A percentile compares a stretch with the other conserved stretches of the same genome.
Conservation (phyloP, 2,329 filamentous ascomycete species). For the Stagonosporopsis vannaccii region DNA sequence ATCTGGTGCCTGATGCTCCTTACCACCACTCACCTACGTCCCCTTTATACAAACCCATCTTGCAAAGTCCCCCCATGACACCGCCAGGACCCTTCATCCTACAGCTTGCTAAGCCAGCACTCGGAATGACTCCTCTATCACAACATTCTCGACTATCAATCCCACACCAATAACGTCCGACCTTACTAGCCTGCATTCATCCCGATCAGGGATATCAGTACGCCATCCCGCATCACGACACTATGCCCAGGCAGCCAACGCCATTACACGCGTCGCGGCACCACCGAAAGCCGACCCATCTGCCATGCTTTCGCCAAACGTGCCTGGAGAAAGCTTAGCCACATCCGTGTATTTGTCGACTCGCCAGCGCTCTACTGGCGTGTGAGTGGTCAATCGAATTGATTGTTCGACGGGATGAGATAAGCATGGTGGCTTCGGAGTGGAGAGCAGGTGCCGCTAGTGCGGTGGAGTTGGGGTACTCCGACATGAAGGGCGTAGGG, state of each 20-base stretch:
- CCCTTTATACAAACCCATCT: not conserved
- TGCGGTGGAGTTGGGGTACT: not conserved
- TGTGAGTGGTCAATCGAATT: slow-evolving; percentile 2
- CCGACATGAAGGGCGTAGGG: slow-evolving; percentile 10
- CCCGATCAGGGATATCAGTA: not conserved
- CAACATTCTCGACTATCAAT: too few species aligned
- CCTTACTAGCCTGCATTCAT: not conserved
- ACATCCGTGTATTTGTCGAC: not conserved
- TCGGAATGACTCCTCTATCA: not conserved
- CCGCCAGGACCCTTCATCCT: not conserved
- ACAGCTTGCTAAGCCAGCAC: not conserved
- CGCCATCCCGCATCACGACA: not conserved
- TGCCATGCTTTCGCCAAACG: not conserved
- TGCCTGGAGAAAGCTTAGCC: slow-evolving; percentile 1
- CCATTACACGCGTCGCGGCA: not conserved
- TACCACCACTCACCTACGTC: not conserved
- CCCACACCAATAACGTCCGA: not conserved
- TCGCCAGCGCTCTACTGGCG: not conserved
- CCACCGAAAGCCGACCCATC: not conserved
- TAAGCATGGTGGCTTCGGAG: slow-evolving; percentile 1
- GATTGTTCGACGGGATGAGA: not conserved
- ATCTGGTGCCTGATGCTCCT: not conserved
- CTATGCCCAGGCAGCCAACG: not conserved
- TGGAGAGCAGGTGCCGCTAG: slow-evolving; percentile 7
- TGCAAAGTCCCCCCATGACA: not conserved